Evolutionary conservation across 306 rosid species (phyloP).

Genomic region (Pachyrhizus erosus): DNA sequence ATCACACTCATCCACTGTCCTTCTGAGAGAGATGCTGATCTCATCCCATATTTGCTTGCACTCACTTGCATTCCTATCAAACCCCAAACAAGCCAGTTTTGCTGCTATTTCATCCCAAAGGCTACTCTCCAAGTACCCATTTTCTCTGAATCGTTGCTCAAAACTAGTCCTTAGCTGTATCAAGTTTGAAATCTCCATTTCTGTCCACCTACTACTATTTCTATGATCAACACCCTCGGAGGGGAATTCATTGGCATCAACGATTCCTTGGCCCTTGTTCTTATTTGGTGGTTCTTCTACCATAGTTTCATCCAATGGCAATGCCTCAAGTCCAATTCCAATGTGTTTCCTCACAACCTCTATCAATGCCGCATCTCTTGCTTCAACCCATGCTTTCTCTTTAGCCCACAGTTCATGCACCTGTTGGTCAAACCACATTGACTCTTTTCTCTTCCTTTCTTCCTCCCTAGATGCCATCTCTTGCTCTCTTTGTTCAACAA

Average conservation of each 20-base stretch:
- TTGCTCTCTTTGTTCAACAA: conserved; percentile 62
- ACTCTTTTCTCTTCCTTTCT: conserved; percentile 66
- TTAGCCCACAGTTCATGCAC: conserved; percentile 68
- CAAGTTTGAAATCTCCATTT: conserved; percentile 55
- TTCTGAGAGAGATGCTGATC: conserved; percentile 50
- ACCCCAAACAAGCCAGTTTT: conserved; percentile 52
- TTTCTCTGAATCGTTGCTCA: conserved; percentile 49
- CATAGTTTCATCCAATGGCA: conserved; percentile 16
- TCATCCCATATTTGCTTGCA: conserved; percentile 60
- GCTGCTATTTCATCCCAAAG: conserved; percentile 57
- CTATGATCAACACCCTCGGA: conserved; percentile 29
- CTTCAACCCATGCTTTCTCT: conserved; percentile 76
- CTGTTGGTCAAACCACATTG: conserved; percentile 56
- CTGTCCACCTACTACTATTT: conserved; percentile 46
- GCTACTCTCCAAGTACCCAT: conserved; percentile 42
- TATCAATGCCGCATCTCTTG: conserved; percentile 70
- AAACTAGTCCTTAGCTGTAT: conserved; percentile 49
- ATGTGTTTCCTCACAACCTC: conserved; percentile 55
- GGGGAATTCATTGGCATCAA: background rate
- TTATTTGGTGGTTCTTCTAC: conserved; percentile 23
- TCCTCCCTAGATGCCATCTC: conserved; percentile 63
- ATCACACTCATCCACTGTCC: conserved; percentile 39
- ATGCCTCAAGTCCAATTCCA: conserved; percentile 39
- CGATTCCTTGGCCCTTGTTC: conserved; percentile 14
- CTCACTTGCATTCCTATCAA: conserved; percentile 48